A percentile compares a stretch with the other conserved stretches of the same genome.
Conservation (phyloP, 2,329 filamentous ascomycete species). For the Pseudogymnoascus sp. region DNA sequence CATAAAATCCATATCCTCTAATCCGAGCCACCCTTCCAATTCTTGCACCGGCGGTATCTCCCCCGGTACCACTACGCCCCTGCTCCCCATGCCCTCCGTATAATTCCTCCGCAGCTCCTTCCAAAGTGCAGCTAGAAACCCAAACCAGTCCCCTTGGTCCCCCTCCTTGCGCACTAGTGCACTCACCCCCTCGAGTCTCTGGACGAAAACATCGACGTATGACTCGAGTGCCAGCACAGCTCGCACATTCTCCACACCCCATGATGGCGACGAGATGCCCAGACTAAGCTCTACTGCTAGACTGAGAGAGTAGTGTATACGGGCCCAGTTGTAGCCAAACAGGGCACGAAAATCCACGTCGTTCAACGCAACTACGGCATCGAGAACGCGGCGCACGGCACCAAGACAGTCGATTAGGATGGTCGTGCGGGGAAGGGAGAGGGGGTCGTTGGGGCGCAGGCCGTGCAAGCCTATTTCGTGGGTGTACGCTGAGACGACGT, state of each 20-base stretch:
- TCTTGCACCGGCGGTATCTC: not conserved
- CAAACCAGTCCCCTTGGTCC: slow-evolving; percentile 7
- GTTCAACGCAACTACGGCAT: not conserved
- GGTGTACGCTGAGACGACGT: slow-evolving; percentile 9
- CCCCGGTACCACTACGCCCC: not conserved
- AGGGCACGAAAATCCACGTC: slow-evolving; percentile 4
- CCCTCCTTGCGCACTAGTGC: not conserved
- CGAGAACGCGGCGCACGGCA: slow-evolving; percentile 6
- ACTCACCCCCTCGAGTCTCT: not conserved
- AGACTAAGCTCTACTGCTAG: slow-evolving; percentile 10
- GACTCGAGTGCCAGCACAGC: slow-evolving; percentile 5
- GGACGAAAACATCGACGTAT: slow-evolving; percentile 9
- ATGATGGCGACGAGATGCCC: slow-evolving; percentile 9
- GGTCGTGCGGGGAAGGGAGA: slow-evolving; percentile 9
- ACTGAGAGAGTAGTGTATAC: slow-evolving; percentile 10
- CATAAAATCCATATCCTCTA: slow-evolving; percentile 9
- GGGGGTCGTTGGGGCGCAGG: not conserved
- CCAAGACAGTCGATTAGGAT: slow-evolving; percentile 11
- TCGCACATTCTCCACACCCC: slow-evolving; percentile 9
- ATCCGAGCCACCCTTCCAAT: not conserved
- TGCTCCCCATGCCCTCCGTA: not conserved
- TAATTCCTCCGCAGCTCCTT: slow-evolving; percentile 4
- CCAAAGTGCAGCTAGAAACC: slow-evolving; percentile 4
- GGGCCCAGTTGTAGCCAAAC: slow-evolving; percentile 11
- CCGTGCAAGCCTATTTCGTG: slow-evolving; percentile 10